A percentile compares a stretch with the other conserved stretches of the same genome.
phyloP scores from a whole-genome alignment of 768 basidiomycete species.

The Mycena vitilis region DNA sequence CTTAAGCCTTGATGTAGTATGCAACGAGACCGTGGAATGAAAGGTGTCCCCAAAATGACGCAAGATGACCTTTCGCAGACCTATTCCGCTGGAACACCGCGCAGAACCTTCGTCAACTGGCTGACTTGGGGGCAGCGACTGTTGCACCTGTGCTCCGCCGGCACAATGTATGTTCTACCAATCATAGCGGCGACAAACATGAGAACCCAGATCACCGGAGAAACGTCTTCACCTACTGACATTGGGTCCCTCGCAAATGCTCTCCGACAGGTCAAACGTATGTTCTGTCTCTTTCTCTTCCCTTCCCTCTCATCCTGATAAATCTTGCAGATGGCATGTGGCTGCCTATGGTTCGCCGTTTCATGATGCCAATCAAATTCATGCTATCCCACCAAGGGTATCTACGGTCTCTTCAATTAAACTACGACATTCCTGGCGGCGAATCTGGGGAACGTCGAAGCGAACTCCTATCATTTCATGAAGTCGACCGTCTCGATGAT shows the following conservation, averaged over 20 bases:
- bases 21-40: too few species aligned
- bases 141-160: too few species aligned
- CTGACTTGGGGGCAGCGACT: too few species aligned
- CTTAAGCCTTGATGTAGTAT: too few species aligned
- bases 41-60: too few species aligned
- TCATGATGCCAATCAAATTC: not conserved
- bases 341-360: constrained; percentile 1
- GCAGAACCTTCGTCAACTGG: too few species aligned
- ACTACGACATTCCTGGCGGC: not conserved
- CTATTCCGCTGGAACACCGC: too few species aligned
- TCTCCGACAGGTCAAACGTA: not conserved
- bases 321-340: not conserved
- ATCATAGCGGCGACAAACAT: too few species aligned
- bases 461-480: not conserved
- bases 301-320: not conserved
- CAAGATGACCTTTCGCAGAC: too few species aligned
- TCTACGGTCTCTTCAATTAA: not conserved
- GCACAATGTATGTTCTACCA: too few species aligned
- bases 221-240: not conserved
- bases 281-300: not conserved
- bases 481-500: too few species aligned
- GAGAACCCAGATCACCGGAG: too few species aligned
- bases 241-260: not conserved
- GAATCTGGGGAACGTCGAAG: not conserved
- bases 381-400: not conserved